Percentiles rank a stretch among this genome's conserved stretches.
phyloP scores from a whole-genome alignment of 805 yeast species.

The Candida railenensis region DNA sequence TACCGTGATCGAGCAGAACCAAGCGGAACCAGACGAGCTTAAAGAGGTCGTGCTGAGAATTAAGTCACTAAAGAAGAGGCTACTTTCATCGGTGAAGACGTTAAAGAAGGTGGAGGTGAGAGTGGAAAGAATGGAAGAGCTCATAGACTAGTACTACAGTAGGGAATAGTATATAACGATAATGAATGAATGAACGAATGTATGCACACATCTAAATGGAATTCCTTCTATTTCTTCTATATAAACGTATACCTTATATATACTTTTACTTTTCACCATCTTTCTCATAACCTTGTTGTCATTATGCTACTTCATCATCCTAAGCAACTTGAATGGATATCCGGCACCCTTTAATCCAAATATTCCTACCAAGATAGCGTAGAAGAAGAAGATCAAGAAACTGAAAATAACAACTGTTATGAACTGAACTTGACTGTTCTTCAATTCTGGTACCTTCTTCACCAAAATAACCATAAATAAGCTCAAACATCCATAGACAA shows the following conservation, averaged over 20 bases:
- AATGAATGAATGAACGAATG: not conserved
- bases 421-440: constrained; percentile 46
- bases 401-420: constrained; percentile 47
- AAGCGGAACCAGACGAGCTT: constrained; percentile 15
- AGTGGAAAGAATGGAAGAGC: constrained; percentile 22
- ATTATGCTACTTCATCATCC: constrained; percentile 2
- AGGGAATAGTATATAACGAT: not conserved
- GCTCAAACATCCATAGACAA: constrained; percentile 69
- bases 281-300: not conserved
- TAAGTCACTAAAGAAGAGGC: constrained; percentile 29
- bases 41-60: constrained; percentile 19
- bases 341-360: constrained; percentile 71
- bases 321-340: constrained; percentile 66
- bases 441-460: constrained; percentile 51
- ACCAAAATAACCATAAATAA: constrained; percentile 58
- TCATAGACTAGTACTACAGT: not conserved
- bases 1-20: constrained; percentile 6
- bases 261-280: not conserved
- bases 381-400: constrained; percentile 50
- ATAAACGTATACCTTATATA: not conserved
- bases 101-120: constrained; percentile 37
- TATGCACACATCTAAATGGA: not conserved
- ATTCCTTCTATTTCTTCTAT: not conserved
- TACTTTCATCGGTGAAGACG: constrained; percentile 24
- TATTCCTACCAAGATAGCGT: constrained; percentile 61